phyloP scores from a whole-genome alignment of 768 basidiomycete genomes.

The Lepiota subincarnata region DNA sequence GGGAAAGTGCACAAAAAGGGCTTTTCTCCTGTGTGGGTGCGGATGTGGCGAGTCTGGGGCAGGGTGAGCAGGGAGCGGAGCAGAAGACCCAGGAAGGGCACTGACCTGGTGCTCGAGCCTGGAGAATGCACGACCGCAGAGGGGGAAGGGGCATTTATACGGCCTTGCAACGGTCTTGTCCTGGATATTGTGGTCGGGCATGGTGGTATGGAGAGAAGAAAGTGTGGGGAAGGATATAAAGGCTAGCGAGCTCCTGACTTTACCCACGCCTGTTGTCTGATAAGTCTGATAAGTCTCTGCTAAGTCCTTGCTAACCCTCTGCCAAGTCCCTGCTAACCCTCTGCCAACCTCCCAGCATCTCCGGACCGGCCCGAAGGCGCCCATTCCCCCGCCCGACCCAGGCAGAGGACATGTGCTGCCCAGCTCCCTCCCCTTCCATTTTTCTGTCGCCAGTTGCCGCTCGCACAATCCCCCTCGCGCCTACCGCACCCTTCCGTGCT shows the following conservation, averaged over 20 bases:
- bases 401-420: too few relatives aligned
- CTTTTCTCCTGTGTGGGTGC: conserved; percentile 98
- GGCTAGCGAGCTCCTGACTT: neutral
- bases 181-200: conserved; percentile 13
- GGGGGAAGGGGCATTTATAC: conserved; percentile 92
- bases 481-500: neutral
- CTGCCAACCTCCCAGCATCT: conserved; percentile 3
- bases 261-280: conserved; percentile 3
- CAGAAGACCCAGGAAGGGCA: neutral
- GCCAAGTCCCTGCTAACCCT: conserved; percentile 2
- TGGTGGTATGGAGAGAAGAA: conserved; percentile 9
- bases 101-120: conserved; percentile 91
- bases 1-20: conserved; percentile 91
- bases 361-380: neutral
- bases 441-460: neutral
- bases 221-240: conserved; percentile 9
- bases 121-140: conserved; percentile 94
- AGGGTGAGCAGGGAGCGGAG: conserved; percentile 13
- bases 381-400: neutral
- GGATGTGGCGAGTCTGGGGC: conserved; percentile 88
- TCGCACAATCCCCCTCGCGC: neutral
- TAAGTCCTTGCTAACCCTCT: conserved; percentile 4
- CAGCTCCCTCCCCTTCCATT: neutral
- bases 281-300: conserved; percentile 5
- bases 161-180: conserved; percentile 54